Base-by-base conservation (phyloP, 768 basidiomycete genomes). In the Serendipita sp. region DNA sequence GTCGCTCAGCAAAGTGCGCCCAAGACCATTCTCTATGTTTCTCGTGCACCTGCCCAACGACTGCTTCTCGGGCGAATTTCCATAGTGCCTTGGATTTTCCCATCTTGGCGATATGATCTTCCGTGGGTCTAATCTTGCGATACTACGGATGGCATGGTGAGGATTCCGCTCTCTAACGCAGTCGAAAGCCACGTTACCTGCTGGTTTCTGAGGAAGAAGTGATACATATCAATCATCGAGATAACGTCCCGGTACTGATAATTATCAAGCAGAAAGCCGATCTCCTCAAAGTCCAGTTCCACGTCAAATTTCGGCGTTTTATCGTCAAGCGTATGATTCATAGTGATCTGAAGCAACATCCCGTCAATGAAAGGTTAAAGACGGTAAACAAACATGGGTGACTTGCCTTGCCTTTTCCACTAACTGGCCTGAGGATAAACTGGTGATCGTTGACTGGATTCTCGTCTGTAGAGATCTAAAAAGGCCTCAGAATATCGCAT, bases 211-310 rank as follows among this genome's bases (percentile, higher is more conserved):
- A 85, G 80, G 72, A 95, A 96, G 64, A 97, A 86, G 71, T 98
- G 95, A 73, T 95, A 96, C 81, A 97, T 92, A 71, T 98, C 94
- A 64, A 93, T 78, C 48, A 98, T 80, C 22, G 90, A 94, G 63
- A 98, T 90, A 24, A 81, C 82, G 72, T 98, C 92, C 61, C 90
- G 82, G 71, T 97, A 99, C 73, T 99, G 96, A 67, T 93, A 82
- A 65, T 91, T 84, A 71, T 99, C 95, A 53, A 99, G 75, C 22
- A 86, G 81, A 62, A 98, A 83, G 5, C 88, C 93, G 60, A 99
- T 93, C 72, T 97, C 90, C 67, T 96, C 84, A 71, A 98, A 97
- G 17, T 86, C 74, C 33, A 98, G 77, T 67, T 89, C 84, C 2
- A 90, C 81, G 68, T 98, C 93, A 65, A 90, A 89, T 41, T 86